Conservation (phyloP, 192 early-diverging fungal species). For the Phycomyces nitens region DNA sequence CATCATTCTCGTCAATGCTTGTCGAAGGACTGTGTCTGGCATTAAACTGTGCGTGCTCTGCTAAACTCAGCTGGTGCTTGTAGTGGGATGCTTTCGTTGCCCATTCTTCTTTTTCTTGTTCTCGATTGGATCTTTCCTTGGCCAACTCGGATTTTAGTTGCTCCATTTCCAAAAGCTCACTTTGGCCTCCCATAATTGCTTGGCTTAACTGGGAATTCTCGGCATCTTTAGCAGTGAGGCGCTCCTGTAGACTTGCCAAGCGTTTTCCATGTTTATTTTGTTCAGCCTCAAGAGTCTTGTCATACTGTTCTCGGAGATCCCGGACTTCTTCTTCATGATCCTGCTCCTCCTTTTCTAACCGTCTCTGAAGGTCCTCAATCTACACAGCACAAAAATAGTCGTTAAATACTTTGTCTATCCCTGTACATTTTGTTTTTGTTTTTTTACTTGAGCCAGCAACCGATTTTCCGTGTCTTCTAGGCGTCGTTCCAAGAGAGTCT, state of each 20-base stretch:
- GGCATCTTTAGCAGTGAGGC: conserved; percentile 9
- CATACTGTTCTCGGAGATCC: background rate
- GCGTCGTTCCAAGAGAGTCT: conserved; percentile 5
- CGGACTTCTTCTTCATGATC: conserved; percentile 5
- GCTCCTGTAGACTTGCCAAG: conserved; percentile 8
- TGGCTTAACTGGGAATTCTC: conserved; percentile 3
- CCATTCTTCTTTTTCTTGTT: conserved; percentile 1
- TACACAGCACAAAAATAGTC: no score
- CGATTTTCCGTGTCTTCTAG: conserved; percentile 9
- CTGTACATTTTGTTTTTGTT: background rate
- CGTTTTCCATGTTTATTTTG: conserved; percentile 10
- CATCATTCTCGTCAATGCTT: background rate
- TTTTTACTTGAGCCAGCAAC: conserved; percentile 7
- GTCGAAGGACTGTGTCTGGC: background rate
- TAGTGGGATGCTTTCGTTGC: background rate
- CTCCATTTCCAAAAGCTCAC: background rate
- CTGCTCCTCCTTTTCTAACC: background rate
- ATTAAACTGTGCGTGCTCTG: background rate
- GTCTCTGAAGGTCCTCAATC: conserved; percentile 2
- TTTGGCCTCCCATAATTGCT: background rate
- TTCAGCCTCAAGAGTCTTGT: conserved; percentile 4
- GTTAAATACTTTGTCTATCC: background rate
- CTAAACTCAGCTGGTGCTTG: no score
- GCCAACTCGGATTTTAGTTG: conserved; percentile 3
- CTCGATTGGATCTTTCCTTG: background rate